Evolutionary conservation across 2,329 filamentous ascomycete genomes (phyloP).

Genomic region (Colletotrichum liriopes): DNA sequence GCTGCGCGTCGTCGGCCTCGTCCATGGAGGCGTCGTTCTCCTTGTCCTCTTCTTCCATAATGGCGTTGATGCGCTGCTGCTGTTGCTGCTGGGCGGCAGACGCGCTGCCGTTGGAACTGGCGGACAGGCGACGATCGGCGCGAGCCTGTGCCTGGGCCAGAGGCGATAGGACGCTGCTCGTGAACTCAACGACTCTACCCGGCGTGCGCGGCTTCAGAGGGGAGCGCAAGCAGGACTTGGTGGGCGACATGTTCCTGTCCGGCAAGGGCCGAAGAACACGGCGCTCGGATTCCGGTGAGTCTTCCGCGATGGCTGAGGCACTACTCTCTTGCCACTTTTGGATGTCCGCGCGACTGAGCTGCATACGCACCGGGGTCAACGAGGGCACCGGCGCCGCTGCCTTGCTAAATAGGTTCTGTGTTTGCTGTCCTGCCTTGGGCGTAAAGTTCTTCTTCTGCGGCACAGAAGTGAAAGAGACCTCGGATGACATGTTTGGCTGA

Average conservation of each 20-base stretch:
- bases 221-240: conserved; percentile 71
- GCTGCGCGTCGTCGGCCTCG: conserved; percentile 45
- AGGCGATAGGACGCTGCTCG: conserved; percentile 65
- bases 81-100: conserved; percentile 29
- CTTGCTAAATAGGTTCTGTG: conserved; percentile 57
- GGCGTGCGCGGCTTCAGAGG: conserved; percentile 72
- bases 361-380: conserved; percentile 58
- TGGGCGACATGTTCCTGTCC: conserved; percentile 67
- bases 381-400: conserved; percentile 49
- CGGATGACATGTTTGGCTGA: conserved; percentile 54
- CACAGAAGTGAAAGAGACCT: conserved; percentile 53
- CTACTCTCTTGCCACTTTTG: conserved; percentile 59
- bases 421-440: conserved; percentile 56
- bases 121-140: conserved; percentile 29
- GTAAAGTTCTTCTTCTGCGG: conserved; percentile 67
- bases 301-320: conserved; percentile 55
- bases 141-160: conserved; percentile 56
- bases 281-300: conserved; percentile 55
- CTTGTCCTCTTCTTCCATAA: conserved; percentile 48
- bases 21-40: conserved; percentile 53
- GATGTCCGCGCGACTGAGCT: conserved; percentile 60
- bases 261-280: conserved; percentile 65
- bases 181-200: conserved; percentile 72
- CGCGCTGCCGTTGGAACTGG: conserved; percentile 19
- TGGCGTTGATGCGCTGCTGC: conserved; percentile 17